phyloP scores from a whole-genome alignment of 2,329 filamentous ascomycete species.

The Aspergillus aculeatinus region DNA sequence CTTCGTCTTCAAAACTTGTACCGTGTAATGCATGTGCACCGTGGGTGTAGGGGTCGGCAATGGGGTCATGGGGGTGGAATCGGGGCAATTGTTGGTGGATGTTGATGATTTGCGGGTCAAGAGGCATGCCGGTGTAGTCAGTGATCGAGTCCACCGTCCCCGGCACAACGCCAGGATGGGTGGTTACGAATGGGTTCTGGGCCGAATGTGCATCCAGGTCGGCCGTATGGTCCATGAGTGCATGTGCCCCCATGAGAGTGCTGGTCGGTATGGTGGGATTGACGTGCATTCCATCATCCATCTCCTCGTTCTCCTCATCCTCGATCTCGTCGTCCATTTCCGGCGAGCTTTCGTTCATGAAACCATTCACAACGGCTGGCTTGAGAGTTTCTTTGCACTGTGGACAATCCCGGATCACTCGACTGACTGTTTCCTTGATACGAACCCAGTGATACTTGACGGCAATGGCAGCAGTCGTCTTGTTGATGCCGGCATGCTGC shows the following conservation, averaged over 20 bases:
- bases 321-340: conserved; percentile 5
- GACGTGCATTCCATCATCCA: not conserved
- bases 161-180: conserved; percentile 34
- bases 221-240: conserved; percentile 25
- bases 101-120: conserved; percentile 63
- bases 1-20: conserved; percentile 39
- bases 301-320: not conserved
- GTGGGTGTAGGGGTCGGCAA: conserved; percentile 36
- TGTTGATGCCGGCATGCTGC: conserved; percentile 92
- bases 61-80: conserved; percentile 40
- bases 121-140: conserved; percentile 52
- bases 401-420: conserved; percentile 86
- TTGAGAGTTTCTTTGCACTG: conserved; percentile 83
- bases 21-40: conserved; percentile 32
- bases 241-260: conserved; percentile 15
- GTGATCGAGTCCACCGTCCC: conserved; percentile 40
- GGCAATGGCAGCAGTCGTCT: conserved; percentile 90
- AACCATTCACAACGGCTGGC: conserved; percentile 42
- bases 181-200: conserved; percentile 35
- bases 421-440: conserved; percentile 95
- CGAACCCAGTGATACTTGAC: conserved; percentile 96
- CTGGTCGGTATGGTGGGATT: conserved; percentile 8
- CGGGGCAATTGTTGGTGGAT: conserved; percentile 46
- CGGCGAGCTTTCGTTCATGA: conserved; percentile 27
- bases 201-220: conserved; percentile 20